A percentile compares a stretch with the other conserved stretches of the same genome.
These are phyloP conservation scores for Neonectria neomacrospora DNA, from an alignment of 2,329 filamentous ascomycete genomes.

Conservation along the genomic window DNA sequence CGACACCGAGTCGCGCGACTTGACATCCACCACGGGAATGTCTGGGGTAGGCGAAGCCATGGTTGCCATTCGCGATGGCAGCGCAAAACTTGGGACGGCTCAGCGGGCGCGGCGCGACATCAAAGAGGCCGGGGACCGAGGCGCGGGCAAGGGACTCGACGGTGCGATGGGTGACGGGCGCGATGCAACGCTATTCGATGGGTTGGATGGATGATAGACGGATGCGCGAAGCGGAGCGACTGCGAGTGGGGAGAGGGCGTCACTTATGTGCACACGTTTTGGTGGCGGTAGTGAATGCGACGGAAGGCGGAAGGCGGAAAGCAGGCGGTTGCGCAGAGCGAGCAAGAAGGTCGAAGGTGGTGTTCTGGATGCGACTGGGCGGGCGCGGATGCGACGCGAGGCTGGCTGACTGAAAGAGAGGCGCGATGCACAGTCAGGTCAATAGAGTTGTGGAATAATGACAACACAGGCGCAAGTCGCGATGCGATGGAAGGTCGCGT, in stretches of 20 bases:
- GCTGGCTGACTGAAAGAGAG: constrained; percentile 25
- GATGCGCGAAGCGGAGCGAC: constrained; percentile 39
- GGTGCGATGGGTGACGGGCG: constrained; percentile 13
- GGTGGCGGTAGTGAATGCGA: constrained; percentile 38
- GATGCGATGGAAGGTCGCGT: constrained; percentile 23
- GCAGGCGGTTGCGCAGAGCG: constrained; percentile 22
- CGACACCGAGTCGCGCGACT: constrained; percentile 51
- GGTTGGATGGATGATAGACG: constrained; percentile 32
- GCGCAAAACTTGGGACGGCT: constrained; percentile 43
- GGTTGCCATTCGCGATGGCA: constrained; percentile 58
- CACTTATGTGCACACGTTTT: constrained; percentile 34
- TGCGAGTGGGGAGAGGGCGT: constrained; percentile 25
- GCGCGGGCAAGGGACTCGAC: constrained; percentile 18
- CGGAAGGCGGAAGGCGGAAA: constrained; percentile 28
- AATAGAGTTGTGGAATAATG: constrained; percentile 10
- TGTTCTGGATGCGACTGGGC: constrained; percentile 27
- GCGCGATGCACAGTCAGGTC: constrained; percentile 17
- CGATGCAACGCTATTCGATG: constrained; percentile 22
- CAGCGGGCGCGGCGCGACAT: constrained; percentile 52
- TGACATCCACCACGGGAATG: constrained; percentile 57
- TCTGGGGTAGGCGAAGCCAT: constrained; percentile 64
- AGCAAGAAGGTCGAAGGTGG: constrained; percentile 28
- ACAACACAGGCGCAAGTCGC: constrained; percentile 16
- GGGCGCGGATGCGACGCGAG: constrained; percentile 24
- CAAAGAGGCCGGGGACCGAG: constrained; percentile 41